A percentile compares a stretch with the other conserved stretches of the same genome.
Evolutionary conservation across 1,284 basidiomycete species (phyloP).

Genomic region (Heterobasidion occidentale): DNA sequence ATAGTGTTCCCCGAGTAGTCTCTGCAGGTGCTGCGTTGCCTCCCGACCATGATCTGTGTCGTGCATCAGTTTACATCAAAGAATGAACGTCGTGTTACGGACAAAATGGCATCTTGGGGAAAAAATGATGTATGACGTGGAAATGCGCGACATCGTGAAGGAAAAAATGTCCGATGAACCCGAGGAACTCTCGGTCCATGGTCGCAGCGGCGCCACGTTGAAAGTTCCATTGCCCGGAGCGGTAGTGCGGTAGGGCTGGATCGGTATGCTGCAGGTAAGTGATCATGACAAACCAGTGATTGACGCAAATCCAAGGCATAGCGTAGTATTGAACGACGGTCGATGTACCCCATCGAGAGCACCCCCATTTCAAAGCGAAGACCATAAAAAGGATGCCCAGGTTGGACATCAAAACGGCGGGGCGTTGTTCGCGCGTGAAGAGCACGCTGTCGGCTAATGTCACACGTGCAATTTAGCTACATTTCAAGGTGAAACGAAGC

Average conservation of each 20-base stretch:
- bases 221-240: slow-evolving; percentile 48
- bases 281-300: slow-evolving; percentile 55
- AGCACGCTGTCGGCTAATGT: slow-evolving; percentile 41
- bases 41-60: slow-evolving; percentile 35
- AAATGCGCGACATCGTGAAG: slow-evolving; percentile 38
- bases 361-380: slow-evolving; percentile 27
- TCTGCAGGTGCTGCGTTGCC: slow-evolving; percentile 42
- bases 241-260: slow-evolving; percentile 42
- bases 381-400: slow-evolving; percentile 43
- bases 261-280: slow-evolving; percentile 50
- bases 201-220: slow-evolving; percentile 59
- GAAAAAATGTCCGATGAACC: slow-evolving; percentile 38
- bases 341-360: slow-evolving; percentile 24
- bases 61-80: not conserved
- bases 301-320: slow-evolving; percentile 48
- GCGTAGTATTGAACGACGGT: slow-evolving; percentile 45
- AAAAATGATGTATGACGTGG: slow-evolving; percentile 32
- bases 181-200: slow-evolving; percentile 48
- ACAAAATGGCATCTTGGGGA: slow-evolving; percentile 26
- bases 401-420: slow-evolving; percentile 47
- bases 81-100: slow-evolving; percentile 5
- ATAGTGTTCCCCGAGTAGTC: slow-evolving; percentile 47
- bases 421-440: slow-evolving; percentile 44
- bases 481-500: not conserved
- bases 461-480: not conserved